phyloP scores from a whole-genome alignment of 441 rosid genomes.

The Kokia cookei region DNA sequence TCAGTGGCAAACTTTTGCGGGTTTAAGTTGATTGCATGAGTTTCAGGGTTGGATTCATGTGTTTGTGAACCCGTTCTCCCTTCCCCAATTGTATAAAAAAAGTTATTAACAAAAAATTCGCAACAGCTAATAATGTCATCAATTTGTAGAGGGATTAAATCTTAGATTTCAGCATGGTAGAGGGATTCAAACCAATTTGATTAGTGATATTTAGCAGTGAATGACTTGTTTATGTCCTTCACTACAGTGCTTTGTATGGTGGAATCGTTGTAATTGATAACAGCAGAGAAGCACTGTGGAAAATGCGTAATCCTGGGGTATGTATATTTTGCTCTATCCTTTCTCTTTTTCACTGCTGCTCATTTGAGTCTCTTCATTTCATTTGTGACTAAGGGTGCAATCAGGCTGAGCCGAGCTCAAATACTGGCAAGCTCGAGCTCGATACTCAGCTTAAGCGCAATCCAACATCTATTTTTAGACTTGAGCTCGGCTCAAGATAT shows the following conservation, averaged over 20 bases:
- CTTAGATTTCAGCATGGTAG: background rate
- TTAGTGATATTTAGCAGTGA: background rate
- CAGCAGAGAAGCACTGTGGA: slow-evolving; percentile 73
- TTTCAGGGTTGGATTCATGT: too few species aligned
- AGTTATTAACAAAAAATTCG: too few species aligned
- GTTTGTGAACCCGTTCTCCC: too few species aligned
- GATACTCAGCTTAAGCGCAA: too few species aligned
- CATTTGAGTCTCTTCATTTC: background rate
- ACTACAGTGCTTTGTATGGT: slow-evolving; percentile 50
- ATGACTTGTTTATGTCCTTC: background rate
- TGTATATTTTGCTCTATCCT: slow-evolving; percentile 3
- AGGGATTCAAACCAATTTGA: background rate
- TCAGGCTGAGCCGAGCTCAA: too few species aligned
- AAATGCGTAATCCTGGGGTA: slow-evolving; percentile 65
- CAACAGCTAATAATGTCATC: too few species aligned
- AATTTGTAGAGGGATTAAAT: background rate
- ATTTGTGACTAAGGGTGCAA: background rate
- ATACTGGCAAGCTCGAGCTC: too few species aligned
- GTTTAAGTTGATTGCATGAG: too few species aligned
- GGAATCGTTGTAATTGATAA: slow-evolving; percentile 40
- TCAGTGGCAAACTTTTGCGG: too few species aligned
- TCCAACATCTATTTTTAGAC: too few species aligned
- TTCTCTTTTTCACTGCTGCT: background rate
- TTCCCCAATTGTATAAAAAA: too few species aligned
- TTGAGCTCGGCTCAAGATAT: too few species aligned